Base-by-base conservation (phyloP, 441 rosid species). In the Aquilaria agallochum region DNA sequence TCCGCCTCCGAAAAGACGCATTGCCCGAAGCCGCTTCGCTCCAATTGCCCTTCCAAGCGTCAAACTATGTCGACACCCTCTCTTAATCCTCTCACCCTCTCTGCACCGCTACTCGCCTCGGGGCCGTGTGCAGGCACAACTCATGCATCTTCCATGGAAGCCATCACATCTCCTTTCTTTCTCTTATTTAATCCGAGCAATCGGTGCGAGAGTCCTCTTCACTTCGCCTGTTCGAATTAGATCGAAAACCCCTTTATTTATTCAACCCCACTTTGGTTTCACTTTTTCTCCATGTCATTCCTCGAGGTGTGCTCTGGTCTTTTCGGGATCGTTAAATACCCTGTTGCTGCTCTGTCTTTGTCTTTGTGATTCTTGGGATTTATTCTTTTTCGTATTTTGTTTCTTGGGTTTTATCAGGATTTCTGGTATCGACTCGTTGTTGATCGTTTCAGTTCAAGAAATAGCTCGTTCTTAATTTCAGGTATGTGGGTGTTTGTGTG, bases 21-120 rank as follows among this genome's bases (percentile, higher is more conserved):
- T 13, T 45, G 10, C 2, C 31, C 14, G 1, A 11, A 42, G n/a
- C 69, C 42, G 31, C 42, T 48, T 11, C 5, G 6, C 65, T 55
- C 9, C 62, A 9, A 49, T 30, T 27, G 5, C 58, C 56, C 58
- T n/a, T 7, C 50, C 56, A 15, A 32, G 54, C 59, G 63, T 60
- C 62, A 31, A 54, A 60, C 66, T 11, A 72, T 78, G 82, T 74
- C 82, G 82, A 78, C 82, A 78, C 68, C 27, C 60, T 66, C 68
- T 64, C 57, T 31, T 15, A 9, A 5, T 69, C 31, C 34, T 14
- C 5, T 53, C n/a, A 14, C 12, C 57, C 3, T 11, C 14, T 13
- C 57, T 52, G 31, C 33, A 5, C 36, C 1, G 27, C 2, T 58
- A 30, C 58, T 8, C 13, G 4, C 56, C 27, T 55, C 11, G 6